Evolutionary conservation across 441 rosid genomes (phyloP), one percentile per base, ranked within the genome.

Genomic region (Dalechampia spathulata): DNA sequence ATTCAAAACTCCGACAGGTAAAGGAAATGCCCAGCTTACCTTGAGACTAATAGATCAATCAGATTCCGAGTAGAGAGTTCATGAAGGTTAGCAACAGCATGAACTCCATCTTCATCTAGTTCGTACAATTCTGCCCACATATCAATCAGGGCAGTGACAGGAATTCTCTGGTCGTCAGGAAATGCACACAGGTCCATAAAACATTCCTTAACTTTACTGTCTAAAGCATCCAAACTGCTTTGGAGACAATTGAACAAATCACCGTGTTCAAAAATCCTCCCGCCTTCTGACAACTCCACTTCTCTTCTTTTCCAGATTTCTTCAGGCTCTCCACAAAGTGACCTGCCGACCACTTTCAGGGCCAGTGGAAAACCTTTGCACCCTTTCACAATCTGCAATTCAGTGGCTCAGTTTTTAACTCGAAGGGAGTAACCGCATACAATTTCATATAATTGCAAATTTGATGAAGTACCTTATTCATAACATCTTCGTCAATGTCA

Each of bases 321-420:
- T 1, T 67, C 67, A 32, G 77, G 42, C 54, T 49, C 46, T 38
- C 79, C 66, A 14, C 79, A 49, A 4, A 90, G 78, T 0, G 86
- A 80, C 44, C 22, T 49, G 20, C 86, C 96, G 0, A 83, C 73
- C 28, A 90, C 87, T 30, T 68, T 55, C 64, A 90, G 78, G 8
- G 78, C 78, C n/a, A 90, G 28, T 7, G 96, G 96, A 53, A 68
- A 63, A 57, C 96, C 94, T 47, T 70, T 76, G 57, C 94, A 87
- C 62, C 85, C 91, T 38, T 50, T 69, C 8, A 79, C 85, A 61
- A 90, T 73, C 95, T 90, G 58, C n/a, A n/a, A n/a, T n/a, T n/a
- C n/a, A n/a, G n/a, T n/a, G n/a, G n/a, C n/a, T n/a, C n/a, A n/a
- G n/a, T n/a, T n/a, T n/a, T n/a, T n/a, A n/a, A n/a, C n/a, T n/a